These are phyloP conservation scores for Omphalea diandra DNA, from an alignment of 441 rosid genomes.

Conservation along the genomic window DNA sequence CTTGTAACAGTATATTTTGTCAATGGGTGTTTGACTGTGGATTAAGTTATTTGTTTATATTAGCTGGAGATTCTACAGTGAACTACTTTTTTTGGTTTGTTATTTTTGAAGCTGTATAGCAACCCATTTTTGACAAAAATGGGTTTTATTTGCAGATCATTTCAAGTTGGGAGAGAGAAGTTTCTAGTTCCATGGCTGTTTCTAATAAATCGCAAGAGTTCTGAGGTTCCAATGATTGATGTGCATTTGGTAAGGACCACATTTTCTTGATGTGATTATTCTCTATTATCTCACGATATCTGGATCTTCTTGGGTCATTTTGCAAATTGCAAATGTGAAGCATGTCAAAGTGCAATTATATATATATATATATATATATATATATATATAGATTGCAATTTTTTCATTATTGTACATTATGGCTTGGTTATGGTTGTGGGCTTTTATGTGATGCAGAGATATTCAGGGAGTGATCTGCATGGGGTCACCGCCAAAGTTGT, in stretches of 20 bases:
- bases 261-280: neutral
- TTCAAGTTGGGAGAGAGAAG: constrained; percentile 93
- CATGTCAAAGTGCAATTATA: neutral
- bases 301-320: neutral
- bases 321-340: constrained; percentile 6
- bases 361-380: no score
- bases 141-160: constrained; percentile 56
- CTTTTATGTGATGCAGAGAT: constrained; percentile 49
- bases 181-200: constrained; percentile 88
- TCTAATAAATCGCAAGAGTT: constrained; percentile 75
- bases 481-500: constrained; percentile 86
- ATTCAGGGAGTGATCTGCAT: constrained; percentile 85
- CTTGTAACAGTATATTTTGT: no score
- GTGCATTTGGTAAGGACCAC: constrained; percentile 69
- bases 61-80: no score
- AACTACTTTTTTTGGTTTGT: no score
- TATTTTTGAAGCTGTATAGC: no score
- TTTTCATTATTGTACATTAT: neutral
- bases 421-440: constrained; percentile 11
- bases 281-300: neutral
- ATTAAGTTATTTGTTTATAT: no score
- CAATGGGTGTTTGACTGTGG: no score
- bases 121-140: no score
- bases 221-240: constrained; percentile 94
- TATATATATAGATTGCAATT: no score